Base-by-base conservation (phyloP, 2,329 filamentous ascomycete genomes). In the Botrytis sinoallii region DNA sequence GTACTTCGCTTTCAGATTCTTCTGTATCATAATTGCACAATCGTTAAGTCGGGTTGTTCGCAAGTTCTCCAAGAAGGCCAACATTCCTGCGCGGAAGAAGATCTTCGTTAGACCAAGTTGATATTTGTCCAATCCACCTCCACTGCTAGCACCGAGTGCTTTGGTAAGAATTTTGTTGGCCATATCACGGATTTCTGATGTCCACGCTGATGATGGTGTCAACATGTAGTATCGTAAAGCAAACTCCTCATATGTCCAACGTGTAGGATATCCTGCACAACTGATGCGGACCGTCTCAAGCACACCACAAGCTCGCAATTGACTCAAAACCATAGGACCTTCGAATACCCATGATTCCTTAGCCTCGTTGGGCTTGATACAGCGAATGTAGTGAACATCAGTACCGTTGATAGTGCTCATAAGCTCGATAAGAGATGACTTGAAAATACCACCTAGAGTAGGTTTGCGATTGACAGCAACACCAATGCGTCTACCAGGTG, bases 181-280 rank as follows among this genome's bases (percentile, higher is more conserved):
- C 93, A 99, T 97, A 74, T 95, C 87, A 70, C 94, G 90, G 78
- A 99, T 97, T 82, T 98, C 95, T 0, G 94, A 91, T 7, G 95
- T 97, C 95, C 96, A 98, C 79, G 93, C 89, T 29, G 88, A 87
- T 6, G 96, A 98, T 69, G 91, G 94, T 66, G 97, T 93, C 76
- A 99, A 87, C 94, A 99, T 98, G 86, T 99, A 99, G 85, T 99
- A 99, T 75, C 96, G 91, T 74, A 98, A 86, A 29, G 96, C 96
- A 83, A 99, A 99, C 82, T 99, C 96, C 81, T 99, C 96, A 81
- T 98, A 99, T 0, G 96, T 98, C 97, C 96, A 99, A 82, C 96
- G 88, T 64, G 96, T 98, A 25, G 96, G 96, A 81, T 99, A 99
- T 75, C 96, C 96, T 76, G 96, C 96, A 82, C 93, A 97, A 85